Evolutionary conservation across 352 stramenopile species (phyloP), one percentile per base, ranked within the genome.

Genomic region (Ophiocytium majus): DNA sequence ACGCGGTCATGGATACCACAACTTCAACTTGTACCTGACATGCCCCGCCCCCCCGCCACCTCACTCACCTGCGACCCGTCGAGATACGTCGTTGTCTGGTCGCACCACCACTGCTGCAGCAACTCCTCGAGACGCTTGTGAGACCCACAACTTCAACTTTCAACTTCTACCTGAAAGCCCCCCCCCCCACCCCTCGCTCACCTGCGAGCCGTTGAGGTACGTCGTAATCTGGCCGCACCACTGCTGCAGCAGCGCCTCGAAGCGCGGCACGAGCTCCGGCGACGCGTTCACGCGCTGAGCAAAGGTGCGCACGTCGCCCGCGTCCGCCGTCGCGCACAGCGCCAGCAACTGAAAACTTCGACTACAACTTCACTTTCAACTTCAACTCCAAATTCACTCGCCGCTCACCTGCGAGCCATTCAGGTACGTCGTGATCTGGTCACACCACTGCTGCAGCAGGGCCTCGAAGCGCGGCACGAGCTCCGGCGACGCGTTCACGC

Each of bases 381-480:
- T 57, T 57, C 43, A 57, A 57, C 43, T 57, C 43, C 43, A 5
- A 57, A 57, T 5, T 88, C 63, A 84, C 92, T 9, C 92, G 14
- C 5, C 43, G 43, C 43, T 57, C 43, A 57, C 43, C 43, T 57
- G 66, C 5, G 66, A 14, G 81, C 95, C 95, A 34, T 94, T 95
- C 86, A 98, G 87, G 84, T 98, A 98, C 76, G 87, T 91, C 85
- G 96, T 94, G 82, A 98, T 98, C 78, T 98, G 93, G 83, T 97
- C 92, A 87, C 96, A 98, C 96, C 96, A 99, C 86, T 98, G 95
- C 86, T 96, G 97, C 10, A 99, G 89, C n/a, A 99, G 91, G 0
- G 95, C 91, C 92, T 98, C 95, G 82, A 98, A 98, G 84, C 98
- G 92, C 0, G 92, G 90, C 31, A 99, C 93, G 0, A 98, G 89